A percentile compares a stretch with the other conserved stretches of the same genome.
phyloP scores from a whole-genome alignment of 345 rosid genomes.

The Acer saccharum region DNA sequence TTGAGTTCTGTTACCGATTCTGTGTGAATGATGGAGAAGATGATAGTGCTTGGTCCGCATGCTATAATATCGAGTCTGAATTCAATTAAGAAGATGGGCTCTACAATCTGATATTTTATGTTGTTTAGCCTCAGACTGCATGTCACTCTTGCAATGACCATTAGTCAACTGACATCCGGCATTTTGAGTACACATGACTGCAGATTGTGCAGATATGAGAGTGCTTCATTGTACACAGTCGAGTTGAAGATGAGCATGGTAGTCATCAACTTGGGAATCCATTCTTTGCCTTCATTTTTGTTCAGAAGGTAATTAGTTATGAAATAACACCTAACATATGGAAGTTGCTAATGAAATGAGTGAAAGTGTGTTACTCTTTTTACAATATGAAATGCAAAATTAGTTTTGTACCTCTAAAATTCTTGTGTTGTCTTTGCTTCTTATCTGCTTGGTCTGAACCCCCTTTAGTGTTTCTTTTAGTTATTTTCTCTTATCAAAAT shows the following conservation, averaged over 20 bases:
- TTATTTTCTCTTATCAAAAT: background rate
- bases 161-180: conserved; percentile 27
- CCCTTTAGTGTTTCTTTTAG: background rate
- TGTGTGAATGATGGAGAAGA: conserved; percentile 32
- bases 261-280: conserved; percentile 29
- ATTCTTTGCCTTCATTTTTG: conserved; percentile 52
- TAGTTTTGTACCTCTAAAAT: conserved; percentile 9
- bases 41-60: conserved; percentile 21
- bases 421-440: conserved; percentile 8
- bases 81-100: conserved; percentile 33
- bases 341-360: conserved; percentile 19
- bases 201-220: conserved; percentile 39
- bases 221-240: conserved; percentile 33
- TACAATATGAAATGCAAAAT: conserved; percentile 3
- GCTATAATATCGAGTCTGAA: conserved; percentile 21
- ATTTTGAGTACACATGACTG: conserved; percentile 26
- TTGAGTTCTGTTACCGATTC: conserved; percentile 50
- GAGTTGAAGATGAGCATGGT: conserved; percentile 29
- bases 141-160: conserved; percentile 8
- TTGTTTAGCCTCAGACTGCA: conserved; percentile 16
- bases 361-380: conserved; percentile 13
- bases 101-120: conserved; percentile 27
- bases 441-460: background rate
- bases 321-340: conserved; percentile 26
- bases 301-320: conserved; percentile 42